Percentiles rank a stretch among this genome's conserved stretches.
phyloP scores from a whole-genome alignment of 371 early-diverging fungal species.

The Neoconidiobolus thromboides region DNA sequence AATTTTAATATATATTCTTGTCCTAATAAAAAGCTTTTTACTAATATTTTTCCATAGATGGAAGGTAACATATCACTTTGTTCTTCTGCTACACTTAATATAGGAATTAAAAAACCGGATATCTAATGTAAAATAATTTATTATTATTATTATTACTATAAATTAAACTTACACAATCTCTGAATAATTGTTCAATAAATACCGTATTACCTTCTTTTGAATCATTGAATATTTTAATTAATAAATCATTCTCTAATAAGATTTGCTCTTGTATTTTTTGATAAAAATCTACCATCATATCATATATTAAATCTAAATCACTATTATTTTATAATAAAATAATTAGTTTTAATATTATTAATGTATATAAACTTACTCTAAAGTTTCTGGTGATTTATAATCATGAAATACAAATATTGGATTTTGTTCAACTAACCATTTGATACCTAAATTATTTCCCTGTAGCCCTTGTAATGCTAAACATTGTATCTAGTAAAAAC shows the following conservation, averaged over 20 bases:
- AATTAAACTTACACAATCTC: background rate
- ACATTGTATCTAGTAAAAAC: background rate
- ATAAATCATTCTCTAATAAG: background rate
- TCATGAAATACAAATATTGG: background rate
- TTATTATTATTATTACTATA: no score
- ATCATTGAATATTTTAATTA: background rate
- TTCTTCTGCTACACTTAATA: background rate
- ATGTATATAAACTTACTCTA: no score
- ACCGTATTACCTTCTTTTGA: background rate
- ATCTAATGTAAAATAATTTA: no score
- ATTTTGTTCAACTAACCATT: slow-evolving; percentile 2
- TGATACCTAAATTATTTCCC: background rate
- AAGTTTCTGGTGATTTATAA: background rate
- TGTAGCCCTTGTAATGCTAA: background rate
- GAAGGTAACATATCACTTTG: slow-evolving; percentile 2
- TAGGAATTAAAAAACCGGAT: background rate
- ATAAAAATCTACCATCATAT: background rate
- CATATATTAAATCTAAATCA: background rate
- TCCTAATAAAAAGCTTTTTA: background rate
- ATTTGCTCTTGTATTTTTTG: background rate
- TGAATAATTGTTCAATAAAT: slow-evolving; percentile 1
- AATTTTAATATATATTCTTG: background rate
- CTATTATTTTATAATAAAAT: no score
- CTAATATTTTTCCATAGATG: background rate
- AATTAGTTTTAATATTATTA: no score